These are phyloP conservation scores for Skeletonema potamos DNA, from an alignment of 108 stramenopile species.

Conservation along the genomic window DNA sequence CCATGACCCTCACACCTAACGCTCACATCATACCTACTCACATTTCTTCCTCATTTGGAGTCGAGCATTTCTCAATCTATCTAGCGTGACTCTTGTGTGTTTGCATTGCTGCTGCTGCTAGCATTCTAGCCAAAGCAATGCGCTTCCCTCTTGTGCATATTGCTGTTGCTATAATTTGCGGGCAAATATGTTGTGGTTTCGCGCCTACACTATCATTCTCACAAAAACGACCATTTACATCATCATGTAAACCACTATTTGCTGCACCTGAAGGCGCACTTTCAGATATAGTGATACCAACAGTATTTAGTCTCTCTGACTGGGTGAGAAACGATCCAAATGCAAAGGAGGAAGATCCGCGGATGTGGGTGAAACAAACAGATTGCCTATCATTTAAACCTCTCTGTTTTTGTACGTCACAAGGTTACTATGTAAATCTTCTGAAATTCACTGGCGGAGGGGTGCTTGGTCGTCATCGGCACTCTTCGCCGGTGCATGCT, in stretches of 20 bases:
- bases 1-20: too few relatives aligned
- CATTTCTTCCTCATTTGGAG: too few relatives aligned
- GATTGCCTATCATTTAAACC: conserved; percentile 74
- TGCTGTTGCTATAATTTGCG: too few relatives aligned
- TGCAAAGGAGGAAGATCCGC: conserved; percentile 49
- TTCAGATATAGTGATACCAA: conserved; percentile 69
- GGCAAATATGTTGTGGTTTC: not conserved
- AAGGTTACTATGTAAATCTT: conserved; percentile 81
- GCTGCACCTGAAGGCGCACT: conserved; percentile 61
- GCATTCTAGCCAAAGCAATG: too few relatives aligned
- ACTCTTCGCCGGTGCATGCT: conserved; percentile 77
- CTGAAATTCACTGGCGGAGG: conserved; percentile 68
- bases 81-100: too few relatives aligned
- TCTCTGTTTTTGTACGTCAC: conserved; percentile 67
- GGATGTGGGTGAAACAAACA: conserved; percentile 81
- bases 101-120: too few relatives aligned
- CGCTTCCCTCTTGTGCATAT: too few relatives aligned
- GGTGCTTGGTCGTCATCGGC: conserved; percentile 66
- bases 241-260: not conserved
- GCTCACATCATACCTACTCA: too few relatives aligned
- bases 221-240: not conserved
- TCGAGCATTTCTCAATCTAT: too few relatives aligned
- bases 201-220: not conserved
- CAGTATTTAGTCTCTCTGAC: conserved; percentile 40
- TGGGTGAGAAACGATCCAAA: conserved; percentile 1